Base-by-base conservation (phyloP, 331 rosid genomes). In the Quercus lobata region DNA sequence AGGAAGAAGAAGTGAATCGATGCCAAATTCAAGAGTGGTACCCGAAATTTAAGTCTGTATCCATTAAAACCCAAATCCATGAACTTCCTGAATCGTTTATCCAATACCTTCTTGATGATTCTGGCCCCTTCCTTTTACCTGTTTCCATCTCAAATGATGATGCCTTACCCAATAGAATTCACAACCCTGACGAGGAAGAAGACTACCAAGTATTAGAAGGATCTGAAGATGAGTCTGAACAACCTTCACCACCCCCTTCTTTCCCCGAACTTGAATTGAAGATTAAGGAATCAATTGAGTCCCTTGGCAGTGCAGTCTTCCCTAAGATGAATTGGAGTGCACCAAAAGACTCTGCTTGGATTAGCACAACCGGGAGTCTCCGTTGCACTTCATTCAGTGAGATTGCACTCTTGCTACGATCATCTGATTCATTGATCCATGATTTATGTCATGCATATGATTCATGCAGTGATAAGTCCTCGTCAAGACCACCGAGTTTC, bases 291-390 rank as follows among this genome's bases (percentile, higher is more conserved):
- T 94, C 97, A 17, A 88, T 91, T 12, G 82, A 77, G 68, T 85
- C 91, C 34, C 92, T 94, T 65, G 97, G 97, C 7, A 90, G 94
- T 62, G 88, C 87, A 2, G 82, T 91, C 77, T 91, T 92, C 76
- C 97, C 98, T 8, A 94, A 94, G 81, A 73, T 94, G 79, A 94
- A 89, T 79, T 92, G 98, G 98, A 92, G 92, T 72, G 92, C 98
- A 34, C 97, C 98, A 3, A 94, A 94, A 80, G 97, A 94, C 72
- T 77, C 94, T 14, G 89, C 94, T 22, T 94, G 97, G 97, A 92
- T 94, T 63, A 89, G 92, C 72, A 77, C 97, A 25, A 79, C 78
- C 2, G 90, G 92, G 19, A 86, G 74, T 21, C 90, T 92, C 63
- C 57, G 79, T 12, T 92, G 97, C 82, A 79, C 93, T 62, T 75